Evolutionary conservation across 2,329 filamentous ascomycete species (phyloP).

Genomic region (Penicillium sp.): DNA sequence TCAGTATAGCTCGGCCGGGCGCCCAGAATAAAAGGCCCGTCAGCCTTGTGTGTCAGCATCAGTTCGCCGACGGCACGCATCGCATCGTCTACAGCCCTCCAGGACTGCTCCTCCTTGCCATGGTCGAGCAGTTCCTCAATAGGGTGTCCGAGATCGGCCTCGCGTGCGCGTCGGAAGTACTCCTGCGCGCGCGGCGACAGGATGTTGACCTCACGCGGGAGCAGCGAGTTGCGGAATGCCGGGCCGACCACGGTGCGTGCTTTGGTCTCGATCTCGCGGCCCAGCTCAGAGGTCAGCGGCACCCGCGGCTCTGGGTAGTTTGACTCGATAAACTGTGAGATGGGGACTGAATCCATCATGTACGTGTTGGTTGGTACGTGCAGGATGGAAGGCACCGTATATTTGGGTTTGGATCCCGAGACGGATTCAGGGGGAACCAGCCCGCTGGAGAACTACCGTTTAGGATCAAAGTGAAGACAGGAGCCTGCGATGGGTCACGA

Average conservation of each 20-base stretch:
- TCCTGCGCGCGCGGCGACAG: conserved; percentile 37
- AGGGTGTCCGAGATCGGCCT: conserved; percentile 33
- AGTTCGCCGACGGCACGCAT: conserved; percentile 32
- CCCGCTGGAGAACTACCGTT: conserved; percentile 16
- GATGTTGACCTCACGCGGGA: conserved; percentile 40
- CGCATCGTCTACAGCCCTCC: conserved; percentile 15
- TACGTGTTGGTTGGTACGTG: conserved; percentile 41
- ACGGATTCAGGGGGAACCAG: conserved; percentile 19
- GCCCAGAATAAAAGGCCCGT: conserved; percentile 43
- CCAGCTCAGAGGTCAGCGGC: conserved; percentile 36
- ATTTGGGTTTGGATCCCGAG: too few species aligned
- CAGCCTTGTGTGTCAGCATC: conserved; percentile 33
- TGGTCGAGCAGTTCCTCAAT: conserved; percentile 44
- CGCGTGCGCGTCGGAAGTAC: conserved; percentile 43
- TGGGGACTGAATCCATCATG: conserved; percentile 43
- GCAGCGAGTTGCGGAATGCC: conserved; percentile 31
- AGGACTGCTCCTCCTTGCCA: conserved; percentile 8
- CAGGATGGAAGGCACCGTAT: conserved; percentile 45
- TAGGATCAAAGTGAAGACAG: neutral
- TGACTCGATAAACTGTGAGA: conserved; percentile 43
- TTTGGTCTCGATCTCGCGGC: conserved; percentile 32
- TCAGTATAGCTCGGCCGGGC: conserved; percentile 37
- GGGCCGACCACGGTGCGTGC: conserved; percentile 30
- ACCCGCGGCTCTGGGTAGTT: conserved; percentile 40
- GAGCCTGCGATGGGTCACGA: too few species aligned